phyloP scores from a whole-genome alignment of 1,284 basidiomycete genomes.

The Thelephora terrestris region DNA sequence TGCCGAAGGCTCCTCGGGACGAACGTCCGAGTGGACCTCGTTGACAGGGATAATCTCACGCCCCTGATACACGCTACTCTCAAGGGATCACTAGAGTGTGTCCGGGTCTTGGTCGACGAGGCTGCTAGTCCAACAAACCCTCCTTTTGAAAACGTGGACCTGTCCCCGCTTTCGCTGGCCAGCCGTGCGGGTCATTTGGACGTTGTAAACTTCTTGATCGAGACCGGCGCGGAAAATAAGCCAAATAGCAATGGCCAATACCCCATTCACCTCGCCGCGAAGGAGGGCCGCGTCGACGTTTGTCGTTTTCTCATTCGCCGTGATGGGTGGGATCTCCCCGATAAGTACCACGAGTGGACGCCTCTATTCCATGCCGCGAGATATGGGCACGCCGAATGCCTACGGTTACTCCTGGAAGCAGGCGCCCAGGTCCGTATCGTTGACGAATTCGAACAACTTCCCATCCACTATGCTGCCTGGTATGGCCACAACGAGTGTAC shows the following conservation, averaged over 20 bases:
- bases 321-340: constrained; percentile 81
- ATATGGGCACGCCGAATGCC: constrained; percentile 73
- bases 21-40: constrained; percentile 53
- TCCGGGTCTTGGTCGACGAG: constrained; percentile 66
- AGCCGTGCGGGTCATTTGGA: constrained; percentile 85
- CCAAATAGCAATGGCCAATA: constrained; percentile 93
- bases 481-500: constrained; percentile 85
- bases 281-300: constrained; percentile 83
- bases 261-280: constrained; percentile 96
- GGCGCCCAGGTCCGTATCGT: constrained; percentile 65
- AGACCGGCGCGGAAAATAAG: constrained; percentile 69
- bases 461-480: constrained; percentile 97
- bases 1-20: constrained; percentile 72
- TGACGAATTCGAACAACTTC: constrained; percentile 82
- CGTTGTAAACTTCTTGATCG: constrained; percentile 71
- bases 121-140: constrained; percentile 52
- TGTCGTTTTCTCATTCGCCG: constrained; percentile 69
- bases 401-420: constrained; percentile 70
- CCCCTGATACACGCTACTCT: constrained; percentile 90
- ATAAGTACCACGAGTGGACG: constrained; percentile 98
- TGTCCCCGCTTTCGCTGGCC: constrained; percentile 86
- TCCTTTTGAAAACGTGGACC: constrained; percentile 50
- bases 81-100: constrained; percentile 76
- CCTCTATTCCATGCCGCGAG: constrained; percentile 94
- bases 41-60: constrained; percentile 92